Conservation (phyloP, 2,329 filamentous ascomycete species). For the Pseudogymnoascus sp. region DNA sequence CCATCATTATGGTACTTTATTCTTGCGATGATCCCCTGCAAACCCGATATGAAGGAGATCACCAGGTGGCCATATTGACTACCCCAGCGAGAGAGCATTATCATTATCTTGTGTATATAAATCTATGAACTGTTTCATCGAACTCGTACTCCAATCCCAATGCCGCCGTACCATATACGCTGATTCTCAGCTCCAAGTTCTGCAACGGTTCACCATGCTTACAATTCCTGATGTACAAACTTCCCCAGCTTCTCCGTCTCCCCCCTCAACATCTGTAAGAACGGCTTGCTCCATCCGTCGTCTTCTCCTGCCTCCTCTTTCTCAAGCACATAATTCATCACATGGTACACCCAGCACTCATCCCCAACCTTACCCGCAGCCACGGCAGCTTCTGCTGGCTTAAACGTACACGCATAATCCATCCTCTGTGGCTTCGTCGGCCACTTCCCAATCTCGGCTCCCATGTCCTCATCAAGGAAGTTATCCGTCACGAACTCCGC, state of each 20-base stretch:
- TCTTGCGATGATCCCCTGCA: too few relatives aligned
- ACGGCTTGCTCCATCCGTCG: constrained; percentile 2
- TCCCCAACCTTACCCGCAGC: constrained; percentile 31
- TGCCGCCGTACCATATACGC: neutral
- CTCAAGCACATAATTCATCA: constrained; percentile 23
- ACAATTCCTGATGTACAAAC: constrained; percentile 9
- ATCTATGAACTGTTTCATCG: neutral
- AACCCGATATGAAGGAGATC: too few relatives aligned
- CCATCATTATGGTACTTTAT: too few relatives aligned
- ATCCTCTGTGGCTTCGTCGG: constrained; percentile 31
- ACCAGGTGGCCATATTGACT: neutral
- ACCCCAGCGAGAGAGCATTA: constrained; percentile 1
- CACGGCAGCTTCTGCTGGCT: constrained; percentile 9
- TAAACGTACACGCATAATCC: constrained; percentile 21
- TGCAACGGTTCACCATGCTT: neutral
- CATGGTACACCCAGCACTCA: constrained; percentile 51
- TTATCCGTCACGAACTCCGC: constrained; percentile 53
- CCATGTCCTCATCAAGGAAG: constrained; percentile 58
- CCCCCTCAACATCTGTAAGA: constrained; percentile 9
- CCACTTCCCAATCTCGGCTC: constrained; percentile 49
- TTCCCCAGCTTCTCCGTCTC: constrained; percentile 1
- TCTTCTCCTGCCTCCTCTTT: neutral
- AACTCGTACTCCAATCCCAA: neutral
- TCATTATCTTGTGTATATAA: constrained; percentile 4
- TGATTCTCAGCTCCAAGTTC: neutral